These are phyloP conservation scores for Citrus glauca DNA, from an alignment of 345 rosid species.

Conservation along the genomic window DNA sequence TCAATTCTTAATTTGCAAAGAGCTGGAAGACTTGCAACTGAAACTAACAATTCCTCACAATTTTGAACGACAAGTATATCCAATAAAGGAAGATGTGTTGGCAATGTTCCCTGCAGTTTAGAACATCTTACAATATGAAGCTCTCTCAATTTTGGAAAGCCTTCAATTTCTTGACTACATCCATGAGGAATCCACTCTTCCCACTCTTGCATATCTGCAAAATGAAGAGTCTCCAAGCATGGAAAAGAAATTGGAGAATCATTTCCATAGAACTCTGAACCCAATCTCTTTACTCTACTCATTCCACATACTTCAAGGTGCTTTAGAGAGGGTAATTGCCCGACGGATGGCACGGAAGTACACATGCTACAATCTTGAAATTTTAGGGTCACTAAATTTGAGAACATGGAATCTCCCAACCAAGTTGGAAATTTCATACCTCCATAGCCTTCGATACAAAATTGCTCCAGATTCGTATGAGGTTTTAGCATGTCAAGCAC, in stretches of 20 bases:
- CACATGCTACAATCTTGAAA: conserved; percentile 1
- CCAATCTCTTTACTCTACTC: not conserved
- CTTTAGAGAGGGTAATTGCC: conserved; percentile 3
- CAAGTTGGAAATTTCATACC: conserved; percentile 7
- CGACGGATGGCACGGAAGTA: conserved; percentile 3
- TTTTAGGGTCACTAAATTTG: not conserved
- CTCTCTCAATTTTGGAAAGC: conserved; percentile 29
- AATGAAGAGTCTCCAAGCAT: conserved; percentile 1
- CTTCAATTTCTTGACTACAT: conserved; percentile 6
- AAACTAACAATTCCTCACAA: not conserved
- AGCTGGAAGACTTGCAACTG: not conserved
- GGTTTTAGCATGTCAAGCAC: conserved; percentile 10
- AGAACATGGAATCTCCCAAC: conserved; percentile 12
- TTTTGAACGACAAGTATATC: not conserved
- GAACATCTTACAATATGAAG: conserved; percentile 29
- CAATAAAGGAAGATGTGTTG: not conserved
- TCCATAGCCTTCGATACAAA: not conserved
- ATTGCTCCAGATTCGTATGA: not conserved
- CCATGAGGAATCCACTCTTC: conserved; percentile 24
- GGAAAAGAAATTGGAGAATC: conserved; percentile 3
- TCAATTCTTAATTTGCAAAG: not conserved
- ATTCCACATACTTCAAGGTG: not conserved
- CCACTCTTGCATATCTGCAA: conserved; percentile 31
- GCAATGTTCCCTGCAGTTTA: conserved; percentile 19
- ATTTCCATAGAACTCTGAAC: conserved; percentile 2